Percentiles rank a stretch among this genome's conserved stretches.
phyloP scores from a whole-genome alignment of 441 rosid species.

The Populus trichocarpa region DNA sequence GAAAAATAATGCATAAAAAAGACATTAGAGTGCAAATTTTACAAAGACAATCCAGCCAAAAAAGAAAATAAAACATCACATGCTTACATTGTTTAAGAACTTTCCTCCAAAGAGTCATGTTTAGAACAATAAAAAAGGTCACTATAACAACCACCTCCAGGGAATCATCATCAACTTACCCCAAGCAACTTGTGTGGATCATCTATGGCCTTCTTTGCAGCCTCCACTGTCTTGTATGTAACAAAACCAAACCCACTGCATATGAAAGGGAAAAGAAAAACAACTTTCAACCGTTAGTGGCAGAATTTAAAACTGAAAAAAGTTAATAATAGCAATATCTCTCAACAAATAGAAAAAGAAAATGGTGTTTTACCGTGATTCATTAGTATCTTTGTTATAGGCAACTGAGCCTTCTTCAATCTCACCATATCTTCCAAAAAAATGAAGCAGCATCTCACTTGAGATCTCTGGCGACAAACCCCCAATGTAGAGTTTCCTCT shows the following conservation, averaged over 20 bases:
- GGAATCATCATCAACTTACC: constrained; percentile 29
- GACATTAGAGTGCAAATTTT: too few relatives aligned
- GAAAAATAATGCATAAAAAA: not conserved
- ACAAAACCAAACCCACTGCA: constrained; percentile 72
- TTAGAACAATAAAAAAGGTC: not conserved
- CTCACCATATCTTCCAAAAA: constrained; percentile 50
- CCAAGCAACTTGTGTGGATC: constrained; percentile 54
- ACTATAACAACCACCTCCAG: not conserved
- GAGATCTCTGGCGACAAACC: constrained; percentile 54
- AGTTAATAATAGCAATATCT: not conserved
- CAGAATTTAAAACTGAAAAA: not conserved
- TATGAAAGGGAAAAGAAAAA: constrained; percentile 5
- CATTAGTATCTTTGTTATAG: constrained; percentile 61
- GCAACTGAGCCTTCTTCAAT: constrained; percentile 72
- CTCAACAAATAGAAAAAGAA: not conserved
- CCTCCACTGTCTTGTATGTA: constrained; percentile 55
- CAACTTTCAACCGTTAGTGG: not conserved
- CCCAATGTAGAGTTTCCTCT: constrained; percentile 59
- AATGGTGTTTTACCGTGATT: constrained; percentile 38
- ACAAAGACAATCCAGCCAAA: too few relatives aligned
- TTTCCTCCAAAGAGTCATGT: not conserved
- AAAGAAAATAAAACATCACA: too few relatives aligned
- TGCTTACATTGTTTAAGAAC: too few relatives aligned
- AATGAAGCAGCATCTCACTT: constrained; percentile 45
- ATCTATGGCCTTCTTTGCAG: constrained; percentile 56